Base-by-base conservation (phyloP, 768 basidiomycete species). In the Russula emetica region DNA sequence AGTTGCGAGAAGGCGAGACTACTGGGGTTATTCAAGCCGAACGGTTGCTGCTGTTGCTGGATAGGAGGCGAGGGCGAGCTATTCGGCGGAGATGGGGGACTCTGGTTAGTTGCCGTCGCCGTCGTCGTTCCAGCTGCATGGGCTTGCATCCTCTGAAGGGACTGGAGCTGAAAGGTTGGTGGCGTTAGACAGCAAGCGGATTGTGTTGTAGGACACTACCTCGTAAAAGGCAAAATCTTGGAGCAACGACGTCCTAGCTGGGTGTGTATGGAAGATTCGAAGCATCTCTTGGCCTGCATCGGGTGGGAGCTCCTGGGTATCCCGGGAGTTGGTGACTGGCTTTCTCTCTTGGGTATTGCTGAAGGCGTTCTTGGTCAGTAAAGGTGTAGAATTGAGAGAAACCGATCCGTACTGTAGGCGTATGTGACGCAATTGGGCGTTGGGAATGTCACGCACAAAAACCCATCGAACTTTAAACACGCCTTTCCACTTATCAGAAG, bases 401-500 rank as follows among this genome's bases (percentile, higher is more conserved):
- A 42, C 59, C 9, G 61, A 57, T 38, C 68, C 82, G 34, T 74
- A 93, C 92, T 87, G 88, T 55, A 95, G 76, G 67, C 91, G 87
- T 72, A 97, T 95, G 74, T 96, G 94, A 54, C 94, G 82, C 53
- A 97, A 76, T 58, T 87, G 90, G 67, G 90, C 84, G 71, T 95
- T 95, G 28, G 93, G 94, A 55, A 94, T 94, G 72, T 98, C 96
- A 62, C 94, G 87, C 61, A 99, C 94, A 73, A 94, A 98, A 67
- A 98, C 87, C 97, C 97, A 98, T 61, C 88, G 84, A 28, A 99
- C 93, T 77, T 95, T 96, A 80, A 99, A 97, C 58, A 98, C 93
- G 26, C 97, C 97, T 75, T 99, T 98, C 97, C 97, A 99, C 74
- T 99, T 99, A 76, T 98, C 95, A 38, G 95, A 95, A 1, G 95